Evolutionary conservation across 208 protist genomes (phyloP).

Genomic region (Crithidia sp.): DNA sequence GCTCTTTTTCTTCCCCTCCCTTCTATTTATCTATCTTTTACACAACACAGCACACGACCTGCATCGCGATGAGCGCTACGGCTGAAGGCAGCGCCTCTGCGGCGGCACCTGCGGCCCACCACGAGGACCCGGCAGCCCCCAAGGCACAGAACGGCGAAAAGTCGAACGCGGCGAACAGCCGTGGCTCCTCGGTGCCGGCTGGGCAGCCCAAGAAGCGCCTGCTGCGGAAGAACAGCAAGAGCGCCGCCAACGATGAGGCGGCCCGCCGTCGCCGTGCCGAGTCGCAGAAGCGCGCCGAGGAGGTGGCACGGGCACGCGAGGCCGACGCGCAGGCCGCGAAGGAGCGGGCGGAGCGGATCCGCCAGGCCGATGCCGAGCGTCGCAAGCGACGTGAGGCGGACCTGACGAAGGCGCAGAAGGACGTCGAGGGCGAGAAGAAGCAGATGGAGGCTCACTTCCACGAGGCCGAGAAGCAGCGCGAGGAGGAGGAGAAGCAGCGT

Average conservation of each 20-base stretch:
- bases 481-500: constrained; percentile 42
- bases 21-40: not conserved
- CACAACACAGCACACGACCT: not conserved
- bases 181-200: not conserved
- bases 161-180: not conserved
- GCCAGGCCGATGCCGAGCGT: constrained; percentile 31
- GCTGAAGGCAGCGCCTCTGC: not conserved
- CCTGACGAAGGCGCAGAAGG: constrained; percentile 19
- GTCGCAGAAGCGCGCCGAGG: constrained; percentile 27
- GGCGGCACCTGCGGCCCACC: constrained; percentile 5
- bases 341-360: constrained; percentile 34
- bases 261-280: constrained; percentile 27
- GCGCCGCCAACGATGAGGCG: constrained; percentile 4
- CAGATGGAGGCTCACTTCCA: constrained; percentile 14
- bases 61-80: not conserved
- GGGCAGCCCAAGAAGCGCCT: constrained; percentile 37
- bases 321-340: constrained; percentile 25
- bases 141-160: not conserved
- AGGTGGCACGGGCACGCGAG: constrained; percentile 31
- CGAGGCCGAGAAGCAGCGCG: constrained; percentile 26
- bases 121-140: constrained; percentile 3
- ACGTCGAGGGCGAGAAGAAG: constrained; percentile 23
- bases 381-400: constrained; percentile 37
- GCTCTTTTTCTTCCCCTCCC: no score
- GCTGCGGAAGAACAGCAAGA: constrained; percentile 39